phyloP scores from a whole-genome alignment of 73 alveolate species.

The Halteria grandinella region DNA sequence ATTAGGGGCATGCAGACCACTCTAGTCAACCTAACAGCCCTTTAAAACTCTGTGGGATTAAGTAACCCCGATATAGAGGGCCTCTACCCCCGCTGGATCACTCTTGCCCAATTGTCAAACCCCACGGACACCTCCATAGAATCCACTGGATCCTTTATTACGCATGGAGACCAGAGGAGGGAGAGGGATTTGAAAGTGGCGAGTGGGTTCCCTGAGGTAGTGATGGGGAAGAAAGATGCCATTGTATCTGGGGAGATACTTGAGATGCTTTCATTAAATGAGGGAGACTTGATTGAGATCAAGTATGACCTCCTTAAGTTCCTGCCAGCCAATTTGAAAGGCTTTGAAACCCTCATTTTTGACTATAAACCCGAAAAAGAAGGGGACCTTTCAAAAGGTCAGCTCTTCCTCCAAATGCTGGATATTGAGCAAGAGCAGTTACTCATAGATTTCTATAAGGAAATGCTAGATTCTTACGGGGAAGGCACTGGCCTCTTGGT shows the following conservation, averaged over 20 bases:
- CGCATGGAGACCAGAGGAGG: too few relatives aligned
- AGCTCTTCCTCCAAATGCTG: slow-evolving; percentile 3
- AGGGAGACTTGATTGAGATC: slow-evolving; percentile 19
- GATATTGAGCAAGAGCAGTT: not conserved
- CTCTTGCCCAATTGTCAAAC: slow-evolving; percentile 21
- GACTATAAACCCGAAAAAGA: slow-evolving; percentile 1
- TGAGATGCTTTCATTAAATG: slow-evolving; percentile 1
- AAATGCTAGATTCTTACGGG: not conserved
- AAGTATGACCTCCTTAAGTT: slow-evolving; percentile 38
- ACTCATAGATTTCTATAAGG: not conserved
- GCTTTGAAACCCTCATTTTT: slow-evolving; percentile 2
- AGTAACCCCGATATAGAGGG: slow-evolving; percentile 33
- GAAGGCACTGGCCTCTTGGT: not conserved
- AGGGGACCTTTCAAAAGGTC: slow-evolving; percentile 13
- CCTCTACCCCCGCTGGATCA: slow-evolving; percentile 37
- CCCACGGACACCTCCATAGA: too few relatives aligned
- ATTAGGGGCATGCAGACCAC: too few relatives aligned
- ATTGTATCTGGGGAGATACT: slow-evolving; percentile 42
- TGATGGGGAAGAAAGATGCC: too few relatives aligned
- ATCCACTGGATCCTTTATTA: too few relatives aligned
- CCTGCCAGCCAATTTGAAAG: not conserved
- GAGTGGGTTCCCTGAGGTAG: too few relatives aligned
- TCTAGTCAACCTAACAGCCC: too few relatives aligned
- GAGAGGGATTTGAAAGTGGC: too few relatives aligned
- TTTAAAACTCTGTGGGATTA: too few relatives aligned